These are phyloP conservation scores for Xylaria sp. DNA, from an alignment of 2,329 filamentous ascomycete species.

Conservation along the genomic window DNA sequence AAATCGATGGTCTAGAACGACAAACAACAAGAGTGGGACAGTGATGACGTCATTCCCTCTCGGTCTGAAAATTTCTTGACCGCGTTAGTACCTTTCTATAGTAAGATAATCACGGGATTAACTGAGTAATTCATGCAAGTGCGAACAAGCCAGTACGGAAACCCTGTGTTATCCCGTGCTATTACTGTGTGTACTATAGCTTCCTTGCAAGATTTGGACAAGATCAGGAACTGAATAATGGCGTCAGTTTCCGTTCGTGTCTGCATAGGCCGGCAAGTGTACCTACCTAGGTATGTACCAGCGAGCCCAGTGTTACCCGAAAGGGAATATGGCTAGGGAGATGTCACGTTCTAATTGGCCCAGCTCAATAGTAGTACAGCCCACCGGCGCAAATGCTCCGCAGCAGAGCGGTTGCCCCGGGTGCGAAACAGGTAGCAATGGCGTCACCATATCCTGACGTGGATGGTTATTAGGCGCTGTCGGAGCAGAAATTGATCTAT, in stretches of 20 bases:
- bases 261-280: neutral
- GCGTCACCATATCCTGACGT: slow-evolving; percentile 31
- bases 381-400: slow-evolving; percentile 37
- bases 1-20: too few relatives aligned
- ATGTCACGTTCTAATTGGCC: slow-evolving; percentile 24
- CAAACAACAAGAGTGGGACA: too few relatives aligned
- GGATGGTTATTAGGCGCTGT: neutral
- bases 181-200: neutral
- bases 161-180: neutral
- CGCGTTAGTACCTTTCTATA: too few relatives aligned
- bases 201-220: neutral
- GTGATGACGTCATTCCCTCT: neutral
- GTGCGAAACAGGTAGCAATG: slow-evolving; percentile 7
- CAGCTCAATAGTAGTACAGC: too few relatives aligned
- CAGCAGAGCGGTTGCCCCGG: neutral
- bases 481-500: neutral
- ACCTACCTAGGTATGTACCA: neutral
- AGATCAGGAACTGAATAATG: slow-evolving; percentile 3
- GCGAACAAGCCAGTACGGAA: neutral
- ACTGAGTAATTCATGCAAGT: neutral
- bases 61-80: neutral
- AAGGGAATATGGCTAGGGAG: slow-evolving; percentile 11
- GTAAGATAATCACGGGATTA: too few relatives aligned
- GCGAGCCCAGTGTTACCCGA: slow-evolving; percentile 23
- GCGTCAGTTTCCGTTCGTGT: slow-evolving; percentile 20